Evolutionary conservation across 1,284 basidiomycete genomes (phyloP), one percentile per base, ranked within the genome.

Genomic region (Cutaneotrichosporon sp.): DNA sequence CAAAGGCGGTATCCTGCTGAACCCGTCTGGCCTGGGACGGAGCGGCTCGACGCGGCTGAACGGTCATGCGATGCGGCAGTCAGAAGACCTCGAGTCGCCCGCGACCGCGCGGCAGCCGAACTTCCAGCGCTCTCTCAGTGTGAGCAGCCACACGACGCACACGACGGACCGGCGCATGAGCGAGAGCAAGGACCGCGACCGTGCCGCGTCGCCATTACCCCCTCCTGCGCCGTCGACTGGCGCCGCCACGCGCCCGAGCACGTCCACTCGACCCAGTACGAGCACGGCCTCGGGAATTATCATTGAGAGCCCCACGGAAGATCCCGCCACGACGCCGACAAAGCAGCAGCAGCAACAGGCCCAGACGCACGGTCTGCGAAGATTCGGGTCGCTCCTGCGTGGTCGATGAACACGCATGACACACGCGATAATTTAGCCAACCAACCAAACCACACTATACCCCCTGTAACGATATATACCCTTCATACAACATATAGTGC

Each of bases 311-410:
- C 20, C 33, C 26, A 30, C 26, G 10, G 26, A 30, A 30, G 26
- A 30, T 10, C 26, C 26, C 5, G 26, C 7, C 10, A 30, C 26
- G 26, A 30, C 26, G 26, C 26, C 26, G 26, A 30, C 26, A 10
- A 30, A 30, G 26, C 26, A 30, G 10, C 26, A 30, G 26, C 26
- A 30, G 26, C 26, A 30, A 30, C 26, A 30, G 26, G 7, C 15
- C 15, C 36, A 38, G 18, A 22, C 21, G 33, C 36, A 49, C 12
- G 48, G 48, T 13, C 30, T 71, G 54, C 62, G 59, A 46, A 60
- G 69, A 48, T 60, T 69, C 18, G 65, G 67, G n/a, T 68, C 63
- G 49, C 44, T 72, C 34, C 56, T 72, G 39, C 56, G 38, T 13
- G 46, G 26, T 13, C 33, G 46, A 2, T 49, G 26, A 30, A 5